Evolutionary conservation across 352 stramenopile species (phyloP), one percentile per base, ranked within the genome.

Genomic region (Nothophytophthora sp.): DNA sequence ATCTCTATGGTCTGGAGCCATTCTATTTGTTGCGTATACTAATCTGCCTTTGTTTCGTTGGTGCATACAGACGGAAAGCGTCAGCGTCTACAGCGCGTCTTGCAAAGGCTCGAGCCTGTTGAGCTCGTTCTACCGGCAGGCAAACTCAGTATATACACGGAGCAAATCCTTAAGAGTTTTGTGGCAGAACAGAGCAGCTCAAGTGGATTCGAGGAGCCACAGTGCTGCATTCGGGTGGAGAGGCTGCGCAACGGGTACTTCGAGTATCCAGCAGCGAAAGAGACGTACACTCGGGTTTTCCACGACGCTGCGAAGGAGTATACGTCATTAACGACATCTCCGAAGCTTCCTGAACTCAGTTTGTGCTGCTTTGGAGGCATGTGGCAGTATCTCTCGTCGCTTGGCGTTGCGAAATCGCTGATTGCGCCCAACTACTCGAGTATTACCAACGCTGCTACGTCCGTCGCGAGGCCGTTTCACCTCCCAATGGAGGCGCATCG

Each of bases 81-180:
- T 24, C 50, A 52, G 13, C 49, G 30, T 2, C 43, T 83, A 33
- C 56, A 53, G 12, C 40, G 57, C 2, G 42, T 35, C 18, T 46
- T 84, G 16, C 41, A 55, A 19, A 45, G 27, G 1, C 41, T 84
- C n/a, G 50, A 71, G 16, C 73, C 73, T 23, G 59, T 79, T 9
- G 73, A 84, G 50, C 67, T 83, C 35, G 66, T 76, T 29, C 39
- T 80, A 10, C 72, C 69, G 16, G 24, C 25, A 19, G 66, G 69
- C 4, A 50, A 37, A 16, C 49, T 84, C 10, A 84, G 70, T 43
- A 34, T 53, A 10, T 67, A 70, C 48, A 73, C 73, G 5, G 63
- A 76, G 32, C 73, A 76, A 55, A 20, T 72, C 4, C 13, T 84
- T 25, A 48, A 70, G 10, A 51, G 22, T 27, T 83, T 70, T 42